These are phyloP conservation scores for Botrytis fragariae DNA, from an alignment of 2,329 filamentous ascomycete species.

Conservation along the genomic window DNA sequence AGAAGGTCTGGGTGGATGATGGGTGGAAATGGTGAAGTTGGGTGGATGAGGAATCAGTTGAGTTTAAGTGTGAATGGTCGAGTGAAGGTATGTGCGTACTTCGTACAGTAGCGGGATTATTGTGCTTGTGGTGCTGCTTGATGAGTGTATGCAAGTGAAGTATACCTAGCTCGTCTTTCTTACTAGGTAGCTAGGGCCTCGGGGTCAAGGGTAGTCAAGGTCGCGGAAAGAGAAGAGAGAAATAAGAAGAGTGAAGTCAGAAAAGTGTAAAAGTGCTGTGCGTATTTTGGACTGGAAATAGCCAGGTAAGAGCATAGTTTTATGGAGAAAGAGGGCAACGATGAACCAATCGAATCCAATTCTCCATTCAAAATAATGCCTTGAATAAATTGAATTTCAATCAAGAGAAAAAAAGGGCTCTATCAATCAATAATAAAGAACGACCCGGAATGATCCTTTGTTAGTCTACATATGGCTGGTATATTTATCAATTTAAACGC, in stretches of 20 bases:
- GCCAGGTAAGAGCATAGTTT: background rate
- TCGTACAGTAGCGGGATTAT: background rate
- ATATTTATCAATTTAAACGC: background rate
- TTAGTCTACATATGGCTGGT: background rate
- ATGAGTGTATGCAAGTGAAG: background rate
- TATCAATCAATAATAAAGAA: background rate
- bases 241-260: background rate
- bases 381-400: background rate
- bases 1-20: conserved; percentile 2
- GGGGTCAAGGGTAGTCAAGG: background rate
- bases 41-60: background rate
- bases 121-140: background rate
- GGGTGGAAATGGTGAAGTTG: background rate
- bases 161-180: background rate
- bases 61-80: background rate
- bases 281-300: background rate
- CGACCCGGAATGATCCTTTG: background rate
- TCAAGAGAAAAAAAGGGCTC: background rate
- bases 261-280: background rate
- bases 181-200: too few species aligned
- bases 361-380: background rate
- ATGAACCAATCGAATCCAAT: background rate
- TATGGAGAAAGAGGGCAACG: background rate
- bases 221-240: background rate
- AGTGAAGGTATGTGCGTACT: background rate